Evolutionary conservation across 2,329 filamentous ascomycete genomes (phyloP), one percentile per base, ranked within the genome.

Genomic region (Dactylellina leptospora): DNA sequence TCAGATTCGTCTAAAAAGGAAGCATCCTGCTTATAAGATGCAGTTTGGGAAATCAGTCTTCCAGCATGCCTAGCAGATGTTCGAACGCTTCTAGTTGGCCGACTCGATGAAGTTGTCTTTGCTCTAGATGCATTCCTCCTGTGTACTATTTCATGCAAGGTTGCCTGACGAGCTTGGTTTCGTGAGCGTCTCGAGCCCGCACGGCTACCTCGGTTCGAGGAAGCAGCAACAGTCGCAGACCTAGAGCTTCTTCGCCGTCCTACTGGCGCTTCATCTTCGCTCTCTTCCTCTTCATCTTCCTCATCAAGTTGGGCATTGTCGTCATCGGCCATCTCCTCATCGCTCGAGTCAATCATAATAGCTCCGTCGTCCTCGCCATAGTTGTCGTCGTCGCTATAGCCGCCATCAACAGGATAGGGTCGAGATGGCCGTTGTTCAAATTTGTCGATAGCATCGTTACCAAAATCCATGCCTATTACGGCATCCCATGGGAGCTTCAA

Each of bases 401-500:
- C 53, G 28, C 47, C 45, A 25, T 63, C 66, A 10, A 1, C 38
- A 2, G 23, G 38, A 45, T 27, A 20, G 2, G 3, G 30, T 1
- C 48, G 48, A 20, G 47, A 30, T 40, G 50, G 60, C 4, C 61
- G 42, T 20, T 47, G 64, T 16, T 72, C 68, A 18, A 64, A 72
- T 54, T 64, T 38, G 4, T 22, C 55, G 11, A 72, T 38, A 9
- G 53, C 59, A 33, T 63, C 48, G 18, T 72, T 54, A 2, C 68
- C 68, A 42, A 54, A 50, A 36, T 72, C 59, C 47, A 72, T 33
- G 18, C 68, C 59, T n/a, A 72, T 72, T 13, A 72, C 30, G 11
- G 22, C 16, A 20, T 72, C 68, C 68, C 68, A 72, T 11, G 45
- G 38, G 27, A 72, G 38, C 68, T 72, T 36, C 11, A n/a, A 16